These are phyloP conservation scores for Neurospora sp. DNA, from an alignment of 495 filamentous ascomycete genomes.

Conservation along the genomic window DNA sequence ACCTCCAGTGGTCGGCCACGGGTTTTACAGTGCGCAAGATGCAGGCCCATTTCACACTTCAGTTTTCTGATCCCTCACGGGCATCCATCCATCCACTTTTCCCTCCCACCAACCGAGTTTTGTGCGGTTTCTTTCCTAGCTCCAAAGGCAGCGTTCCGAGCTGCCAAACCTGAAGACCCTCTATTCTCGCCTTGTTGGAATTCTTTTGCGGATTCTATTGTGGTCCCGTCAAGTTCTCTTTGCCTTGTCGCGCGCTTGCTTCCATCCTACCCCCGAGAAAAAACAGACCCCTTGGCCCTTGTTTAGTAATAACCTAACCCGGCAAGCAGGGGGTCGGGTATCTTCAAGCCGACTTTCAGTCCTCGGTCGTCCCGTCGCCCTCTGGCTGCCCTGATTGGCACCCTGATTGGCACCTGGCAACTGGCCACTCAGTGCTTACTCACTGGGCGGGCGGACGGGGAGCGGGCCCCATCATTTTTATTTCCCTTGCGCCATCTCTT, in stretches of 20 bases:
- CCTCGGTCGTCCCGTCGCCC: background rate
- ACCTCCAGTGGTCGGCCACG: background rate
- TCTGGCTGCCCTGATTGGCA: background rate
- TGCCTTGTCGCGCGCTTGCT: background rate
- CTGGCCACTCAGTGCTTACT: background rate
- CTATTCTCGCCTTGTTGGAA: background rate
- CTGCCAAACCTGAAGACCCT: background rate
- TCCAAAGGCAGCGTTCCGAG: background rate
- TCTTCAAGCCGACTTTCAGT: background rate
- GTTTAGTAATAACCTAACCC: background rate
- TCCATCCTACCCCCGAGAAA: background rate
- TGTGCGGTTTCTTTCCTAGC: background rate
- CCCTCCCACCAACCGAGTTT: background rate
- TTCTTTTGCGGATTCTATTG: background rate
- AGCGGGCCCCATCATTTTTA: conserved; percentile 21
- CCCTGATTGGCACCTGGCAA: background rate
- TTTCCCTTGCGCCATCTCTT: conserved; percentile 26
- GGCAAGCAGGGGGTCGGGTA: background rate
- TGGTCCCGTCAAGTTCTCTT: background rate
- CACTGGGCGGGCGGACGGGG: background rate
- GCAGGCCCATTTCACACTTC: background rate
- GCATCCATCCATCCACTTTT: background rate
- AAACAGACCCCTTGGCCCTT: background rate
- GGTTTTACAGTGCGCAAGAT: background rate
- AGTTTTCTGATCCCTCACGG: background rate